Evolutionary conservation across 768 basidiomycete species (phyloP).

Genomic region (Rhodocollybia butyracea): DNA sequence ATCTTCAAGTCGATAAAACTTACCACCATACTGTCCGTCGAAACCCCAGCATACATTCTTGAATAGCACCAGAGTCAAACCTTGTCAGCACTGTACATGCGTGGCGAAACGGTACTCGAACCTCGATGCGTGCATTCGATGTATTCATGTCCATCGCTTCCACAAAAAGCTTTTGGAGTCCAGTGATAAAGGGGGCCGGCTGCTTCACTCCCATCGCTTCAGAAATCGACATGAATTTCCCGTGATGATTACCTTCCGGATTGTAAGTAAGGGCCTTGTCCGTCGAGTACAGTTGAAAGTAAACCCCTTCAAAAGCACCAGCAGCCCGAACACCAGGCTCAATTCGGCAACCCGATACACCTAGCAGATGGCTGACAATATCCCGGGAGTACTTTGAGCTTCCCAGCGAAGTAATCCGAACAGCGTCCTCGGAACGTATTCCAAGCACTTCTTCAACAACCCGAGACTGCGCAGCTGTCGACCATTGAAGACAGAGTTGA

Average conservation of each 20-base stretch:
- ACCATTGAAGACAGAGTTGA: conserved; percentile 28
- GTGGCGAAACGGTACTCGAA: conserved; percentile 20
- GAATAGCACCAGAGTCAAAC: neutral
- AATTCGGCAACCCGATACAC: conserved; percentile 28
- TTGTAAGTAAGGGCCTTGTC: conserved; percentile 28
- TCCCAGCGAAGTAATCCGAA: conserved; percentile 16
- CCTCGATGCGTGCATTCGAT: conserved; percentile 25
- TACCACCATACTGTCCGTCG: conserved; percentile 15
- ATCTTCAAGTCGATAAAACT: neutral
- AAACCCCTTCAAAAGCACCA: conserved; percentile 15
- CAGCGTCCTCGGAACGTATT: conserved; percentile 12
- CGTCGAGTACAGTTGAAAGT: conserved; percentile 30
- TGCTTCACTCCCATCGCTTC: conserved; percentile 16
- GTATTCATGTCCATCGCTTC: conserved; percentile 11
- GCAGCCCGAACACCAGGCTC: conserved; percentile 14
- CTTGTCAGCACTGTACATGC: conserved; percentile 6
- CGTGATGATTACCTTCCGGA: conserved; percentile 13
- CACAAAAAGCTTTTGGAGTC: conserved; percentile 19
- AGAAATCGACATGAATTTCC: conserved; percentile 17
- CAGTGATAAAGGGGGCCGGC: conserved; percentile 4
- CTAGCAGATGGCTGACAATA: conserved; percentile 23
- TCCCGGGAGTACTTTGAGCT: conserved; percentile 24
- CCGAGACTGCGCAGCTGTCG: conserved; percentile 22
- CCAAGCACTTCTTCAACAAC: conserved; percentile 15
- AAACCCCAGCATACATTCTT: conserved; percentile 14